A percentile compares a stretch with the other conserved stretches of the same genome.
phyloP scores from a whole-genome alignment of 2,329 filamentous ascomycete species.

The Colletotrichum filicis region DNA sequence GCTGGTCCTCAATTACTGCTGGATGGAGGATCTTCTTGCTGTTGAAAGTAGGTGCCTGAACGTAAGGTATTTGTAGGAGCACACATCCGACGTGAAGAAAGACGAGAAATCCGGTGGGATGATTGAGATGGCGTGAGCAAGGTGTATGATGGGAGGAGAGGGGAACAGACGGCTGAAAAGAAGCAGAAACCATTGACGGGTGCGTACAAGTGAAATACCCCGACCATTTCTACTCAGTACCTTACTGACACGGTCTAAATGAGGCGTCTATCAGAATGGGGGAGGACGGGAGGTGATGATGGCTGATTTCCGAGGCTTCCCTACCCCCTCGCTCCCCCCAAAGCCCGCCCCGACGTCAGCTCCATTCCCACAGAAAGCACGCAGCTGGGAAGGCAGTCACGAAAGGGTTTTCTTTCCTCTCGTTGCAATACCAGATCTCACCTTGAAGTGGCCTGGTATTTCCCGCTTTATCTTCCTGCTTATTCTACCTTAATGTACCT shows the following conservation, averaged over 20 bases:
- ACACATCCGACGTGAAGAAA: neutral
- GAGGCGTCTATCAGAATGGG: constrained; percentile 11
- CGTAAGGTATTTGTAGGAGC: neutral
- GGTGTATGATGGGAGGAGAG: neutral
- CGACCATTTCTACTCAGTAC: too few relatives aligned
- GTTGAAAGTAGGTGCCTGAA: neutral
- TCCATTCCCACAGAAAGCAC: neutral
- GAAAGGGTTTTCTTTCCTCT: neutral
- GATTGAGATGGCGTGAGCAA: neutral
- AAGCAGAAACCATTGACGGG: neutral
- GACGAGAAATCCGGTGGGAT: neutral
- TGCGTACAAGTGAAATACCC: neutral
- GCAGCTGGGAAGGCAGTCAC: neutral
- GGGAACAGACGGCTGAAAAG: neutral
- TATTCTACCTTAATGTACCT: neutral
- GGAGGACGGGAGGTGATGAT: neutral
- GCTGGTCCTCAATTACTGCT: too few relatives aligned
- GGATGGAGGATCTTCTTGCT: neutral
- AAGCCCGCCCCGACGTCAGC: neutral
- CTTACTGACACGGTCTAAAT: neutral
- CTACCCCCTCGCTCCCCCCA: neutral
- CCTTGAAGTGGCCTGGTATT: neutral
- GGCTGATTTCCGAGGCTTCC: neutral
- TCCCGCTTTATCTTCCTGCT: neutral
- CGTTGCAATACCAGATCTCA: neutral